These are phyloP conservation scores for Cladosporium oxysporum DNA, from an alignment of 2,329 filamentous ascomycete genomes.

Conservation along the genomic window DNA sequence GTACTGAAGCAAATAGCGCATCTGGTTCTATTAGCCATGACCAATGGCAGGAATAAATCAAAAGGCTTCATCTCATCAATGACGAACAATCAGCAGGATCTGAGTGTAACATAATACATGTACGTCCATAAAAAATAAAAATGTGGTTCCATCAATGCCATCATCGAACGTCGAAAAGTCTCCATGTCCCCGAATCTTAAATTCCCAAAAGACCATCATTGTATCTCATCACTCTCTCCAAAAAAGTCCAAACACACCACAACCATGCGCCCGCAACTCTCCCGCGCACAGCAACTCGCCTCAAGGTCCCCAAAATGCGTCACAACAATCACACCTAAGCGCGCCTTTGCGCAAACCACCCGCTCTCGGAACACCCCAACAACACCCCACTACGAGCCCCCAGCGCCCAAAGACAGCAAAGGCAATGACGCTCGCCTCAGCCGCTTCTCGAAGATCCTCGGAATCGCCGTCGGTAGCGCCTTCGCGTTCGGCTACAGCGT, in stretches of 20 bases:
- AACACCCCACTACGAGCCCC: slow-evolving; percentile 16
- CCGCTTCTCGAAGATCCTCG: slow-evolving; percentile 19
- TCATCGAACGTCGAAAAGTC: background rate
- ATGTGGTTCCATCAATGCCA: background rate
- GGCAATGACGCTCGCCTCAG: slow-evolving; percentile 19
- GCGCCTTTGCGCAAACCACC: slow-evolving; percentile 5
- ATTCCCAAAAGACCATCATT: background rate
- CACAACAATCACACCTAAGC: background rate
- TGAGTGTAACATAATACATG: background rate
- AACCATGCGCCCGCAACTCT: slow-evolving; percentile 12
- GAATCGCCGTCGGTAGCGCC: slow-evolving; percentile 9
- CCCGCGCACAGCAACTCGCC: slow-evolving; percentile 2
- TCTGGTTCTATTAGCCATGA: background rate
- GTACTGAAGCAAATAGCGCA: background rate
- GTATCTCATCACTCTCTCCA: background rate
- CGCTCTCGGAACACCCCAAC: background rate
- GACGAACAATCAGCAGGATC: background rate
- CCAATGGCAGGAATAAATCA: background rate
- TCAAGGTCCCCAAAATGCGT: background rate
- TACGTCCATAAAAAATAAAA: background rate
- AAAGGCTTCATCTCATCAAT: background rate
- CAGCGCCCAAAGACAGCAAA: slow-evolving; percentile 19
- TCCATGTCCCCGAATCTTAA: background rate
- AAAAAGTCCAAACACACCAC: background rate
- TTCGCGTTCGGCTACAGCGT: slow-evolving; percentile 18